Evolutionary conservation across 2,329 filamentous ascomycete genomes (phyloP).

Genomic region (Dactylella cylindrospora): DNA sequence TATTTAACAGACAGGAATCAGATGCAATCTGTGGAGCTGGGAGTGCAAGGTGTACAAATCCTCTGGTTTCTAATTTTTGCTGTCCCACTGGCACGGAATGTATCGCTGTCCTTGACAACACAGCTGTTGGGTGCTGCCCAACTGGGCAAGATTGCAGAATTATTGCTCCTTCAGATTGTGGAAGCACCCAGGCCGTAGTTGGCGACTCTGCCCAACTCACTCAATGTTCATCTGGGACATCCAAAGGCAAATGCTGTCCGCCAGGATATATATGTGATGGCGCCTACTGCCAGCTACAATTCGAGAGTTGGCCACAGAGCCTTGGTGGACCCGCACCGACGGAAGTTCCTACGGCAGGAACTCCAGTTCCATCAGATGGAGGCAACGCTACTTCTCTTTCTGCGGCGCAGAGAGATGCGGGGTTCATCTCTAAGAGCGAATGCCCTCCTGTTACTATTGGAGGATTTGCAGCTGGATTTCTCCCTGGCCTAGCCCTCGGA

Average conservation of each 20-base stretch:
- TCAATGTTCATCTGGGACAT: conserved; percentile 15
- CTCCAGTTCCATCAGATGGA: neutral
- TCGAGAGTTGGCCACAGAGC: conserved; percentile 29
- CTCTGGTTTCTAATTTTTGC: conserved; percentile 37
- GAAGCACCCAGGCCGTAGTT: neutral
- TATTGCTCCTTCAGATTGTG: conserved; percentile 21
- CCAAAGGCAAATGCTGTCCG: conserved; percentile 25
- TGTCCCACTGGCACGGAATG: conserved; percentile 39
- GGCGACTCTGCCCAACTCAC: conserved; percentile 5
- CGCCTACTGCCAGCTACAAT: conserved; percentile 31
- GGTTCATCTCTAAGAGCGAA: conserved; percentile 30
- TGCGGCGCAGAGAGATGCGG: conserved; percentile 22
- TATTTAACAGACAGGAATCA: conserved; percentile 28
- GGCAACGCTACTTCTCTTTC: conserved; percentile 27
- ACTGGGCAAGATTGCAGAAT: conserved; percentile 38
- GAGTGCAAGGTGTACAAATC: conserved; percentile 33
- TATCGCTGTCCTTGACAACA: conserved; percentile 32
- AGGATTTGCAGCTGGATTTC: conserved; percentile 35
- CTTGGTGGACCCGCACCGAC: conserved; percentile 1
- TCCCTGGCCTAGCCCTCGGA: conserved; percentile 26
- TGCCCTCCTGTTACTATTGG: conserved; percentile 23
- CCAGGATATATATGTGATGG: conserved; percentile 40
- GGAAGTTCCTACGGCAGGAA: neutral
- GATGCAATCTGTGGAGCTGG: conserved; percentile 26
- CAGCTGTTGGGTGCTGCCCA: conserved; percentile 35